Evolutionary conservation across 352 stramenopile genomes (phyloP).

Genomic region (Blastocystis sp.): DNA sequence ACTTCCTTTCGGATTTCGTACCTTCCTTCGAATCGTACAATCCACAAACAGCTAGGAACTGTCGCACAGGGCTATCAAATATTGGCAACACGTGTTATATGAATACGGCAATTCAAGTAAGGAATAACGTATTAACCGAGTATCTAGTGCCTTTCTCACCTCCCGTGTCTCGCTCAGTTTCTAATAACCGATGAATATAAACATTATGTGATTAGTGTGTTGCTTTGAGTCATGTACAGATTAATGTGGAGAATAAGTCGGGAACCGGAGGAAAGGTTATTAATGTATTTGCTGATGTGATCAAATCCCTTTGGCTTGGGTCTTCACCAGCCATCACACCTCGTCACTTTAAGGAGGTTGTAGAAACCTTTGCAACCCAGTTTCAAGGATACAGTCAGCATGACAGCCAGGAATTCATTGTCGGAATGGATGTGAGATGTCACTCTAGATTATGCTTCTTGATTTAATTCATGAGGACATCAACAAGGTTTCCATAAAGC

Average conservation of each 20-base stretch:
- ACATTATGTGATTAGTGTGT: not conserved
- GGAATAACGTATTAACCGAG: not conserved
- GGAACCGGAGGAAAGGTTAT: slow-evolving; percentile 76
- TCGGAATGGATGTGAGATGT: slow-evolving; percentile 53
- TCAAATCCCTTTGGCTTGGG: slow-evolving; percentile 72
- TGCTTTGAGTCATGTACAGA: slow-evolving; percentile 64
- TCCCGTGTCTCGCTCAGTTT: slow-evolving; percentile 48
- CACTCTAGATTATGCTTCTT: slow-evolving; percentile 71
- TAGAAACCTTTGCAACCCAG: slow-evolving; percentile 66
- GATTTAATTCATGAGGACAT: slow-evolving; percentile 79
- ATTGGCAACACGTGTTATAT: slow-evolving; percentile 65
- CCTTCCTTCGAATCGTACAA: not conserved
- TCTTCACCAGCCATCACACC: slow-evolving; percentile 64
- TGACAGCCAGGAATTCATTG: slow-evolving; percentile 77
- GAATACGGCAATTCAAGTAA: slow-evolving; percentile 63
- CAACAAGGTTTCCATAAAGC: slow-evolving; percentile 79
- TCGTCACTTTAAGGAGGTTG: slow-evolving; percentile 66
- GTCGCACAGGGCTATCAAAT: slow-evolving; percentile 58
- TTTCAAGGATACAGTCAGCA: slow-evolving; percentile 80
- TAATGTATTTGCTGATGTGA: slow-evolving; percentile 71
- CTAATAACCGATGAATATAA: slow-evolving; percentile 61
- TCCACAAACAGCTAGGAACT: not conserved
- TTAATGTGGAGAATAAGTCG: slow-evolving; percentile 77
- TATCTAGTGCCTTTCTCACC: slow-evolving; percentile 62
- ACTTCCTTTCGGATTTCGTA: not conserved